Conservation (phyloP, 805 yeast species). For the Lipomyces spencermartinsiae region DNA sequence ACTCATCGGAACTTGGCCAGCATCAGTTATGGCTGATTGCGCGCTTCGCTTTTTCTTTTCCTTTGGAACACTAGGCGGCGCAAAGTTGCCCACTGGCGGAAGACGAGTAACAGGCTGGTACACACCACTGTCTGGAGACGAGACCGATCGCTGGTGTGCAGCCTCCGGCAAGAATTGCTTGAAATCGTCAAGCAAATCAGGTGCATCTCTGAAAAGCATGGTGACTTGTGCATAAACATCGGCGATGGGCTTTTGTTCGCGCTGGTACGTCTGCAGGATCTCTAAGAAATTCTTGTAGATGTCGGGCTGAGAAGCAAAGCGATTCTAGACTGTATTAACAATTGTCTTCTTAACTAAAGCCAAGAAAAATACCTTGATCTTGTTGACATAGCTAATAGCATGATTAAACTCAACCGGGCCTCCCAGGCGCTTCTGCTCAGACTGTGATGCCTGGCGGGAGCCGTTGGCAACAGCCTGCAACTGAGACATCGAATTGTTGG, state of each 20-base stretch:
- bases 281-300: constrained; percentile 94
- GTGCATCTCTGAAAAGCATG: constrained; percentile 85
- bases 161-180: constrained; percentile 93
- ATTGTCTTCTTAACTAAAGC: neutral
- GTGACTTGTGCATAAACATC: constrained; percentile 96
- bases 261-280: constrained; percentile 93
- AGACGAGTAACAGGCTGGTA: constrained; percentile 53
- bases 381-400: constrained; percentile 94
- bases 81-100: constrained; percentile 90
- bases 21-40: constrained; percentile 8
- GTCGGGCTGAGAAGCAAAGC: constrained; percentile 93
- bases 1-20: neutral
- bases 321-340: constrained; percentile 50
- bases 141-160: constrained; percentile 46
- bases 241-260: constrained; percentile 92
- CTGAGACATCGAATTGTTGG: constrained; percentile 32
- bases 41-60: constrained; percentile 41
- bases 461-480: constrained; percentile 39
- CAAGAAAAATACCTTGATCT: constrained; percentile 62
- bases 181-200: constrained; percentile 92
- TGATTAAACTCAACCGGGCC: constrained; percentile 94
- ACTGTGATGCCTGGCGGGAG: constrained; percentile 33
- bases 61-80: constrained; percentile 56
- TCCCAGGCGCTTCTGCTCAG: constrained; percentile 42
- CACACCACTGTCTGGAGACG: constrained; percentile 40